Conservation (phyloP, 345 rosid species). For the Aurinia saxatilis region DNA sequence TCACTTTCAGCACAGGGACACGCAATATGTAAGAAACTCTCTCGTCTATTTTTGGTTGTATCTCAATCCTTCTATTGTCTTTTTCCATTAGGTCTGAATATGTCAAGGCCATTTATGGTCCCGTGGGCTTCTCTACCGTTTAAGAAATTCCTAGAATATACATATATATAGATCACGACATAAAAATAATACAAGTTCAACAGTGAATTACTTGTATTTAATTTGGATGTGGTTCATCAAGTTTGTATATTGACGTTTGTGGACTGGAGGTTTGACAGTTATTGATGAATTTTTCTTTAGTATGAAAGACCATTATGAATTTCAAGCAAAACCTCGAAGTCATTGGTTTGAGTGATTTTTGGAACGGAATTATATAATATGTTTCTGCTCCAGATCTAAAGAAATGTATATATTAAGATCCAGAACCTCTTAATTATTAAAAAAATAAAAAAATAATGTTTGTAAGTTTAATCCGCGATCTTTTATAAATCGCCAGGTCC, state of each 20-base stretch:
- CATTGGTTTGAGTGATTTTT: too few species aligned
- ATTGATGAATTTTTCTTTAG: background rate
- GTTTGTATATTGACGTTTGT: background rate
- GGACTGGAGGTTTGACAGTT: background rate
- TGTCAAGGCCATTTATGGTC: background rate
- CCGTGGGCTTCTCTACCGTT: background rate
- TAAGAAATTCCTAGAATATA: background rate
- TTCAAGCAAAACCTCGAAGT: too few species aligned
- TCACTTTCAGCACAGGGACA: conserved; percentile 7
- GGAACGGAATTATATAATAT: too few species aligned
- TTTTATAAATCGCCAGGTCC: too few species aligned
- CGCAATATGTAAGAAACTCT: background rate
- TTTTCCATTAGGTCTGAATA: background rate
- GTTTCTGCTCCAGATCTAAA: too few species aligned
- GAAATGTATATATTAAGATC: too few species aligned
- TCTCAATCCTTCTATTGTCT: background rate
- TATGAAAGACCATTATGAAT: background rate
- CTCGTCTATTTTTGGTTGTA: background rate
- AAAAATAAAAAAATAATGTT: too few species aligned
- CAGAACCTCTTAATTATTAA: too few species aligned
- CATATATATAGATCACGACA: background rate
- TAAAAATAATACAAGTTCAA: too few species aligned
- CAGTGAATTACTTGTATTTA: too few species aligned
- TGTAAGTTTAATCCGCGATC: too few species aligned
- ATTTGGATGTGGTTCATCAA: background rate